These are phyloP conservation scores for Aristolochia contorta DNA, from an alignment of 164 flowering plant genomes.

Conservation along the genomic window DNA sequence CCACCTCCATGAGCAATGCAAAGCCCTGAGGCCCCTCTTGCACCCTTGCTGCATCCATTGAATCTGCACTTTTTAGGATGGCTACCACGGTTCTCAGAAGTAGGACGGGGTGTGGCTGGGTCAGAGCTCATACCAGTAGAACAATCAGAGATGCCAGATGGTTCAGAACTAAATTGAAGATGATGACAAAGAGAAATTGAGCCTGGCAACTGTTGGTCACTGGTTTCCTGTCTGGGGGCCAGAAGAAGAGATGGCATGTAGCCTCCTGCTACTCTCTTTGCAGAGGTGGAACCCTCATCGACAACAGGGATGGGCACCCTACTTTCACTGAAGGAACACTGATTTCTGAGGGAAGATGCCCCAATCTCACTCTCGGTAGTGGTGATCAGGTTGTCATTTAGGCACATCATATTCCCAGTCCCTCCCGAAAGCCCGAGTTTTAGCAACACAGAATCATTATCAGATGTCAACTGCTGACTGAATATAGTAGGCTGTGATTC, in stretches of 20 bases:
- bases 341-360: conserved; percentile 8
- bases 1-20: conserved; percentile 99
- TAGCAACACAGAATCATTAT: conserved; percentile 39
- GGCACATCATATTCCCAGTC: conserved; percentile 17
- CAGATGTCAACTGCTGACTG: conserved; percentile 21
- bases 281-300: conserved; percentile 91
- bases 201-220: conserved; percentile 3
- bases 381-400: conserved; percentile 21
- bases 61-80: conserved; percentile 57
- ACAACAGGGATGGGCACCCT: conserved; percentile 28
- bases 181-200: background rate
- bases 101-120: conserved; percentile 19
- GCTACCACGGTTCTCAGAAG: conserved; percentile 31
- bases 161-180: conserved; percentile 27
- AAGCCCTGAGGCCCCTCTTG: conserved; percentile 82
- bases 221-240: conserved; percentile 44
- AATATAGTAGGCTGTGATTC: conserved; percentile 14
- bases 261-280: conserved; percentile 70
- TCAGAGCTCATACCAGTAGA: conserved; percentile 36
- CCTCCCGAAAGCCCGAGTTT: conserved; percentile 63
- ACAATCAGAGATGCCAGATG: conserved; percentile 33
- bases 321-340: conserved; percentile 12
- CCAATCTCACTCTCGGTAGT: background rate
- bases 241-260: conserved; percentile 75
- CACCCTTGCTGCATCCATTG: conserved; percentile 68